Percentiles rank a stretch among this genome's conserved stretches.
phyloP scores from a whole-genome alignment of 1,284 basidiomycete species.

The Melampsora larici-populina region DNA sequence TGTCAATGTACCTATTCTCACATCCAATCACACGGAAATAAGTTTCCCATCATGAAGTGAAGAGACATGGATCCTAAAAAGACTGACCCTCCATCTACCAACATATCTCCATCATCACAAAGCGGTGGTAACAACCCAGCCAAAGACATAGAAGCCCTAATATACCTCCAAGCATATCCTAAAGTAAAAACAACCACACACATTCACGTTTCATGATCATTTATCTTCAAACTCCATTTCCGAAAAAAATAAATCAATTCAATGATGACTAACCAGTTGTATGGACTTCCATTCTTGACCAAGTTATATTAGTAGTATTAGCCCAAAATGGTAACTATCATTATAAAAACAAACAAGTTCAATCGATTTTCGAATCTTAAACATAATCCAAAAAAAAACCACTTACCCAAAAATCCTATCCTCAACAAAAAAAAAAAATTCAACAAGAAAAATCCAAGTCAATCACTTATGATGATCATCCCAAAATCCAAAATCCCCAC shows the following conservation, averaged over 20 bases:
- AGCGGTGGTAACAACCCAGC: constrained; percentile 91
- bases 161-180: constrained; percentile 56
- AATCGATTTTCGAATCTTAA: constrained; percentile 41
- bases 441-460: constrained; percentile 45
- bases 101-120: constrained; percentile 81
- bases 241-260: not conserved
- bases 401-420: constrained; percentile 90
- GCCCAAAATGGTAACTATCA: constrained; percentile 99
- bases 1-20: constrained; percentile 76
- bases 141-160: constrained; percentile 94
- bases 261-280: constrained; percentile 72
- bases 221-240: too few species aligned
- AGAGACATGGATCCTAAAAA: too few species aligned
- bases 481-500: too few species aligned
- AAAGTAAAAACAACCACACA: constrained; percentile 45
- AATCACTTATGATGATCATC: too few species aligned
- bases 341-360: constrained; percentile 54
- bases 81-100: constrained; percentile 51
- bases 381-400: constrained; percentile 46
- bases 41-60: too few species aligned
- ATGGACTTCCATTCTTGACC: constrained; percentile 94
- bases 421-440: constrained; percentile 56
- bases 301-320: constrained; percentile 98
- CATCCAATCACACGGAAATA: too few species aligned
- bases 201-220: constrained; percentile 63